Evolutionary conservation across 108 stramenopile genomes (phyloP), one percentile per base, ranked within the genome.

Genomic region (Nannochloropsis salina): DNA sequence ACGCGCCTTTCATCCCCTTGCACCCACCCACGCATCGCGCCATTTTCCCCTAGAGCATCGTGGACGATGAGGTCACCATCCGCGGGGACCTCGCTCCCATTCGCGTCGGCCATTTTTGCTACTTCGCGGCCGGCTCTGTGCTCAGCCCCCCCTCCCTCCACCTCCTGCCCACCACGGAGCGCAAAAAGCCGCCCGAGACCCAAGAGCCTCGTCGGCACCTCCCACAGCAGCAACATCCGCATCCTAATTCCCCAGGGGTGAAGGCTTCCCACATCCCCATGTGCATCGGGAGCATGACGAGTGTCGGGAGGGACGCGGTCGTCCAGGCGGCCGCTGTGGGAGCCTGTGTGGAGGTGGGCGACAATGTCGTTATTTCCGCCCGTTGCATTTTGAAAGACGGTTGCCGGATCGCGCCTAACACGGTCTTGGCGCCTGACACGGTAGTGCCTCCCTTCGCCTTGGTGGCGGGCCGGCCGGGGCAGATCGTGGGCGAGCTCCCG

Each of bases 91-190:
- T 74, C 61, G 61, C 61, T n/a, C 61, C 61, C n/a, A 74, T 74
- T n/a, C 61, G 61, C 61, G 61, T 74, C 8, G 61, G 61, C 61
- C 61, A 74, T n/a, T 74, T n/a, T n/a, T 74, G 61, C 61, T 74
- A n/a, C 61, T 74, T 74, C 61, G 61, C 61, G 15, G 61, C 61
- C 61, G 61, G 61, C 61, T 74, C 61, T 74, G 61, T 74, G 61
- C 61, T 74, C 6, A 74, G 61, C 8, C 61, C 61, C 20, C n/a
- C 20, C 61, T 74, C n/a, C n/a, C 15, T 74, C 61, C 15, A 4
- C 61, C 20, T 8, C 61, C 61, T n/a, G 1, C 61, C 61, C 6
- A 4, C 15, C 1, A 2, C 15, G 15, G 61, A 74, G 61, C 61
- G 20, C 2, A 15, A 74, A 74, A 4, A 6, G 61, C 31, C 31